A percentile compares a stretch with the other conserved stretches of the same genome.
Evolutionary conservation across 140 eudicot species (phyloP).

Genomic region (Anethum foeniculum): DNA sequence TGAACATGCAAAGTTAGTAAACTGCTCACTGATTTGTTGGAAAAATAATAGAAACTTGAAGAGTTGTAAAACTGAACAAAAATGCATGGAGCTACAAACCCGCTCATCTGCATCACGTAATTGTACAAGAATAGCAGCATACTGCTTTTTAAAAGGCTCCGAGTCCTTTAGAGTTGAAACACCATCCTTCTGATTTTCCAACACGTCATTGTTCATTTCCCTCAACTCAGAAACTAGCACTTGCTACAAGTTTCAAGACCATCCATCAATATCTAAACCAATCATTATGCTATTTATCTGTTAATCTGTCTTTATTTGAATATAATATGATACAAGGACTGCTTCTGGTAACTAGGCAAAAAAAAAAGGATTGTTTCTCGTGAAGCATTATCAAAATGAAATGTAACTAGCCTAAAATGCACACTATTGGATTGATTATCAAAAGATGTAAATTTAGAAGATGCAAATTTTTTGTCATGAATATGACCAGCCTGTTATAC

Average conservation of each 20-base stretch:
- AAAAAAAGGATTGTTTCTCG: neutral
- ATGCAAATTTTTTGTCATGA: neutral
- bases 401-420: neutral
- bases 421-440: neutral
- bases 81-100: slow-evolving; percentile 32
- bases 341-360: neutral
- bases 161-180: slow-evolving; percentile 49
- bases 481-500: neutral
- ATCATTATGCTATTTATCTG: neutral
- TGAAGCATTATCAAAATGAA: neutral
- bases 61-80: neutral
- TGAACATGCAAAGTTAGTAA: neutral
- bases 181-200: slow-evolving; percentile 48
- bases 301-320: neutral
- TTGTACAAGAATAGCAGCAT: slow-evolving; percentile 64
- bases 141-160: slow-evolving; percentile 71
- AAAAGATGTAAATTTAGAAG: neutral
- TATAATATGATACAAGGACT: neutral
- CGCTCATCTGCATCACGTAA: slow-evolving; percentile 70
- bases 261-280: slow-evolving; percentile 1
- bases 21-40: neutral
- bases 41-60: neutral
- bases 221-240: slow-evolving; percentile 67
- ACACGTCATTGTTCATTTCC: slow-evolving; percentile 71
- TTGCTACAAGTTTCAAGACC: slow-evolving; percentile 39